These are phyloP conservation scores for Hydnum rufescens DNA, from an alignment of 768 basidiomycete genomes.

Conservation along the genomic window DNA sequence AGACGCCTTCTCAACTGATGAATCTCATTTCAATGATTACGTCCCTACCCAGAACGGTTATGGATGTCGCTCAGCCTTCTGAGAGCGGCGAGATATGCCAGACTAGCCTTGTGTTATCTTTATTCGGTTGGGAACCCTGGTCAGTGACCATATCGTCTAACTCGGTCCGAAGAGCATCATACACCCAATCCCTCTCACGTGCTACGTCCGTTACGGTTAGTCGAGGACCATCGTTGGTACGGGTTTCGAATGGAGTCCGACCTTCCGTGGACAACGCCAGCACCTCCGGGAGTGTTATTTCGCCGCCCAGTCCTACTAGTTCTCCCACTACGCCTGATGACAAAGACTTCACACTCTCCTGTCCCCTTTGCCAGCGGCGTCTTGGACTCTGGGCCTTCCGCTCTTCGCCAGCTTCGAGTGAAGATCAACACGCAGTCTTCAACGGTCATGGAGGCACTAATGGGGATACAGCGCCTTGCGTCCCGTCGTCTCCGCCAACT, in stretches of 20 bases:
- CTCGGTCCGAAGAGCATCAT: background rate
- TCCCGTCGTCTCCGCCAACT: background rate
- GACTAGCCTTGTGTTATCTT: background rate
- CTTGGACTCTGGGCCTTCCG: conserved; percentile 58
- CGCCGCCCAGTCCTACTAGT: background rate
- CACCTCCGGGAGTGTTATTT: background rate
- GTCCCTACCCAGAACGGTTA: too few relatives aligned
- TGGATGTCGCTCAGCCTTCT: too few relatives aligned
- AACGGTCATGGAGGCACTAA: background rate
- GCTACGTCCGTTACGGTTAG: background rate
- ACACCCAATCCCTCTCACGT: background rate
- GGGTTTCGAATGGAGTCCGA: background rate
- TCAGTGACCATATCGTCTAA: background rate
- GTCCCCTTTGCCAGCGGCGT: conserved; percentile 53
- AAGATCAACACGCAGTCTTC: background rate
- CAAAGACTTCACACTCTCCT: conserved; percentile 27
- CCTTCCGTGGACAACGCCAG: background rate
- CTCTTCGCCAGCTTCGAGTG: background rate
- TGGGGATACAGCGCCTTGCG: background rate
- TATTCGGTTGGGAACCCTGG: background rate
- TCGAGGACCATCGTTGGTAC: background rate
- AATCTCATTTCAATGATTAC: too few relatives aligned
- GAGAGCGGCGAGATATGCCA: too few relatives aligned
- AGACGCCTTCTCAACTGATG: too few relatives aligned
- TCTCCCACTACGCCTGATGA: too few relatives aligned